These are phyloP conservation scores for Carex arenaria DNA, from an alignment of 202 grass and related monocot species.

Conservation along the genomic window DNA sequence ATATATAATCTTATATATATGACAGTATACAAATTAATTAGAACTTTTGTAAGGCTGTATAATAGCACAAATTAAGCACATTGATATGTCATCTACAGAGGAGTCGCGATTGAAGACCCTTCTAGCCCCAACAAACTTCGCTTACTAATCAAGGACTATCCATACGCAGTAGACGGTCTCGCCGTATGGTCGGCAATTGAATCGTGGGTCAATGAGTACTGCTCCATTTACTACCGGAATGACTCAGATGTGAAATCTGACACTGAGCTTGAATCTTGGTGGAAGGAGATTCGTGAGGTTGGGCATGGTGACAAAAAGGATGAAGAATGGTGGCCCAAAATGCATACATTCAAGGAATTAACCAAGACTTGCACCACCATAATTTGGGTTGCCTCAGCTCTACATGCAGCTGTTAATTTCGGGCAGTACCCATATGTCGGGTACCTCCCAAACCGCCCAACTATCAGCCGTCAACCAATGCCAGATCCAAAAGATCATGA, in stretches of 20 bases:
- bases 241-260: conserved; percentile 9
- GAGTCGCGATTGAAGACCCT: conserved; percentile 37
- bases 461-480: conserved; percentile 36
- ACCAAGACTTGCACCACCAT: conserved; percentile 23
- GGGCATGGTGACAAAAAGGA: conserved; percentile 34
- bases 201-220: conserved; percentile 37
- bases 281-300: conserved; percentile 34
- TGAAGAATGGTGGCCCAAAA: conserved; percentile 37
- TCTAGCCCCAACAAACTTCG: conserved; percentile 29
- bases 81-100: conserved; percentile 19
- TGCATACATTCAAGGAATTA: conserved; percentile 27
- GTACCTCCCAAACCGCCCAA: conserved; percentile 49
- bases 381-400: conserved; percentile 41
- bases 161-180: conserved; percentile 37
- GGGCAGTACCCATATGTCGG: conserved; percentile 54
- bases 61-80: background rate
- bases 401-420: conserved; percentile 53
- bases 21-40: background rate
- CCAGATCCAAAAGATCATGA: conserved; percentile 14
- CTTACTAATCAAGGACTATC: conserved; percentile 49
- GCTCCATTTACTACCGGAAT: conserved; percentile 27
- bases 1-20: background rate
- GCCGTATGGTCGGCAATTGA: conserved; percentile 36
- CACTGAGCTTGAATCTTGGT: conserved; percentile 41
- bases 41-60: background rate